Percentiles rank a stretch among this genome's conserved stretches.
These are phyloP conservation scores for Marsdenia floribunda DNA, from an alignment of 257 asterid genomes.

Conservation along the genomic window DNA sequence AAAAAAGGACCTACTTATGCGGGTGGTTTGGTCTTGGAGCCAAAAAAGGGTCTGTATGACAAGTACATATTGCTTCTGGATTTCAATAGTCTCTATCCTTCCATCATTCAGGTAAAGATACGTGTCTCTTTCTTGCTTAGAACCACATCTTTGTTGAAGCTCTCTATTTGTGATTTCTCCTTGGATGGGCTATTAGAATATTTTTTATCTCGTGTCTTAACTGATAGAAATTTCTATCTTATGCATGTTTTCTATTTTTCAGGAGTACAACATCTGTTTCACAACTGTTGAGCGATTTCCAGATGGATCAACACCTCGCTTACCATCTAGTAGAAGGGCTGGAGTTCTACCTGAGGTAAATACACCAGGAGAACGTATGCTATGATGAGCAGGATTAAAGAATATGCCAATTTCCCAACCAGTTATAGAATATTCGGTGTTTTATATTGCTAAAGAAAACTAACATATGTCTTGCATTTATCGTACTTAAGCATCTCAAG, in stretches of 20 bases:
- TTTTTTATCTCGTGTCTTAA: conserved; percentile 4
- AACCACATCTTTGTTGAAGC: conserved; percentile 6
- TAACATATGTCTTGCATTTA: background rate
- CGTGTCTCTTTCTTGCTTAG: conserved; percentile 15
- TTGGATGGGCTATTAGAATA: conserved; percentile 7
- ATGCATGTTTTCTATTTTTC: conserved; percentile 21
- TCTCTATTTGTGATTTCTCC: conserved; percentile 13
- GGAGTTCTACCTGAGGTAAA: conserved; percentile 95
- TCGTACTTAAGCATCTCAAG: background rate
- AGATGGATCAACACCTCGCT: conserved; percentile 56
- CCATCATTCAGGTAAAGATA: conserved; percentile 81
- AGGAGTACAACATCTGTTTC: conserved; percentile 98
- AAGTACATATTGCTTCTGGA: conserved; percentile 88
- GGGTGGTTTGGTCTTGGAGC: conserved; percentile 98
- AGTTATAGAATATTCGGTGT: background rate
- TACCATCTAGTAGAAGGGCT: conserved; percentile 64
- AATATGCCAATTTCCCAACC: background rate
- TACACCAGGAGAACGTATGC: conserved; percentile 1
- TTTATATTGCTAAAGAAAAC: background rate
- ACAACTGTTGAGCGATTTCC: conserved; percentile 81
- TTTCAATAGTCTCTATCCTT: conserved; percentile 99
- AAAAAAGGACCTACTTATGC: conserved; percentile 89
- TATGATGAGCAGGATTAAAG: background rate
- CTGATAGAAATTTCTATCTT: background rate
- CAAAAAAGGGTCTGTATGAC: conserved; percentile 92